phyloP scores from a whole-genome alignment of 345 rosid species.

The Euphorbia peplus region DNA sequence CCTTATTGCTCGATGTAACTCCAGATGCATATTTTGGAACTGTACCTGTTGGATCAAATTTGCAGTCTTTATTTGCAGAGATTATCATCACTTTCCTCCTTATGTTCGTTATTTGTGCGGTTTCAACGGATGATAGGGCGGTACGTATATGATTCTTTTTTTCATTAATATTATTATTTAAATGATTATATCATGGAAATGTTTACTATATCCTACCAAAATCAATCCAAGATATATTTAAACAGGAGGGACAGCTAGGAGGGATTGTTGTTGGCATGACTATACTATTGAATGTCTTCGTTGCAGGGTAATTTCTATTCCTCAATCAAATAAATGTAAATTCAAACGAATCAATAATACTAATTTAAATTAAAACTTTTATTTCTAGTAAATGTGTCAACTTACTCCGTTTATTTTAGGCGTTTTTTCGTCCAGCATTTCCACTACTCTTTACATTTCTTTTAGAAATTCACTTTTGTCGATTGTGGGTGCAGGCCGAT shows the following conservation, averaged over 20 bases:
- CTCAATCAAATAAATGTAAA: too few relatives aligned
- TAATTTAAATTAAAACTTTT: background rate
- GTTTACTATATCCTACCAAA: background rate
- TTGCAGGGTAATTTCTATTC: slow-evolving; percentile 46
- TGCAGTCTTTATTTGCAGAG: slow-evolving; percentile 48
- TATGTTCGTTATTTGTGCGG: slow-evolving; percentile 66
- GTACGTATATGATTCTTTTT: slow-evolving; percentile 22
- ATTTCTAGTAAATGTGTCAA: too few relatives aligned
- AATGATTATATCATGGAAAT: too few relatives aligned
- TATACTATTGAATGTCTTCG: slow-evolving; percentile 48
- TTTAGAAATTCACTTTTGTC: background rate
- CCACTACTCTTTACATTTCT: too few relatives aligned
- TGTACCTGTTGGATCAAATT: slow-evolving; percentile 45
- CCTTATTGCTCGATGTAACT: slow-evolving; percentile 38
- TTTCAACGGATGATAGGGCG: slow-evolving; percentile 45
- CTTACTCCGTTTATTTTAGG: background rate
- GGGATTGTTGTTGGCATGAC: slow-evolving; percentile 68
- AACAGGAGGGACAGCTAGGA: slow-evolving; percentile 41
- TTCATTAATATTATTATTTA: background rate
- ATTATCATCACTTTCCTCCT: slow-evolving; percentile 59
- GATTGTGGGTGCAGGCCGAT: slow-evolving; percentile 55
- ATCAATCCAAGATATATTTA: background rate
- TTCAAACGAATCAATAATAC: background rate
- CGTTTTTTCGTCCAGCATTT: background rate
- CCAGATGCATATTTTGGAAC: slow-evolving; percentile 56